Base-by-base conservation (phyloP, 768 basidiomycete species). In the Auriscalpium orientale region DNA sequence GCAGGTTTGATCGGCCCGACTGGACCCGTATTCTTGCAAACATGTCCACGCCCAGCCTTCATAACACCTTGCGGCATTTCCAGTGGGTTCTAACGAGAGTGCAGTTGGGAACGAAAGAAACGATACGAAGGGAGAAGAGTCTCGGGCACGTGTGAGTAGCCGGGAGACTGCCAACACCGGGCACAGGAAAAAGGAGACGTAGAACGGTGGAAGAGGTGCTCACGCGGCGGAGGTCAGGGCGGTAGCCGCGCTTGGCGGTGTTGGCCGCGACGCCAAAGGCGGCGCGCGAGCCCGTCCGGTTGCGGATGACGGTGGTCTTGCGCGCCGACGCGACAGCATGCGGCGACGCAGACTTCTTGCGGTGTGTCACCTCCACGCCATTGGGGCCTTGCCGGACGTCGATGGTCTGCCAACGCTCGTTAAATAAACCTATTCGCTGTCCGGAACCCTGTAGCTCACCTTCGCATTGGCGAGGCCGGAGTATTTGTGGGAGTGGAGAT, bases 31-130 rank as follows among this genome's bases (percentile, higher is more conserved):
- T 76, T 92, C 71, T 92, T 84, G 89, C 89, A 92, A 80, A 87
- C 88, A 74, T 89, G 85, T 92, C 89, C 88, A 92, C 89, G 81
- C 89, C 87, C 88, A 79, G 74, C 88, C 78, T 86, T 91, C 87
- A 85, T 85, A 53, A 70, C 72, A 73, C 77, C 76, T 71, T 71
- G 66, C 65, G 74, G 79, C 71, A 71, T 70, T 66, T 89, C 85
- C 85, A 81, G 88, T 78, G 86, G 89, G 89, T 89, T 92, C 89
- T 92, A 92, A 85, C 85, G 84, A 81, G 84, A 85, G 74, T 91
- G 89, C 88, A 73, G 76, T 15, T 54, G 49, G 40, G 54, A 28
- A 36, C 10, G 36, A 52, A 22, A 44, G 21, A 18, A 9, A 13
- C 48, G 13, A 49, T 49, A 22, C n/a, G 28, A 48, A 28, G 7